Percentiles rank a stretch among this genome's conserved stretches.
phyloP scores from a whole-genome alignment of 208 protist genomes.

The Porcisia hertigi region DNA sequence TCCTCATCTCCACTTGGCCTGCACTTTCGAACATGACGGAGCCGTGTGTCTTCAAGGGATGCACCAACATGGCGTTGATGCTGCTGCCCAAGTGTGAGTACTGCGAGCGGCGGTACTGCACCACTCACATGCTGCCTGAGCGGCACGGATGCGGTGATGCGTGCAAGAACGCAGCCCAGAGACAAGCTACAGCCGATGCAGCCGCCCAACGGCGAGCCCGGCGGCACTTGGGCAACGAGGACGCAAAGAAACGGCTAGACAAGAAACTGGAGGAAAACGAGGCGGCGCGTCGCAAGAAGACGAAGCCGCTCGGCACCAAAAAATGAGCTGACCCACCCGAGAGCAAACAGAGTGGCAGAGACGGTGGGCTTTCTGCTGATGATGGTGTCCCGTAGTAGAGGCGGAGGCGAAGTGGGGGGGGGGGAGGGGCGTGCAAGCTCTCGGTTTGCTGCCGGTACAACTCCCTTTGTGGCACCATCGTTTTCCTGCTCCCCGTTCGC shows the following conservation, averaged over 20 bases:
- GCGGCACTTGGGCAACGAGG: slow-evolving; percentile 72
- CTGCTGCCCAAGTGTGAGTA: slow-evolving; percentile 68
- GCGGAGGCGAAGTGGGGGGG: too few relatives aligned
- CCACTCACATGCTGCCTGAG: slow-evolving; percentile 77
- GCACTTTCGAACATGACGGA: slow-evolving; percentile 34
- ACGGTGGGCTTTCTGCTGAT: neutral
- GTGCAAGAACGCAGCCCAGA: slow-evolving; percentile 58
- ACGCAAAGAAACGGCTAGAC: slow-evolving; percentile 64
- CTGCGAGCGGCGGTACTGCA: slow-evolving; percentile 73
- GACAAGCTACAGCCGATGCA: slow-evolving; percentile 63
- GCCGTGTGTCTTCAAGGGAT: slow-evolving; percentile 33
- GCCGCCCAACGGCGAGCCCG: slow-evolving; percentile 49
- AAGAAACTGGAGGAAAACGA: slow-evolving; percentile 56
- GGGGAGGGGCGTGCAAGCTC: neutral
- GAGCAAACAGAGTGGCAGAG: neutral
- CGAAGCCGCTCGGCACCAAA: neutral
- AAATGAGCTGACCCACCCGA: slow-evolving; percentile 10
- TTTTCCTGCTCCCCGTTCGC: neutral
- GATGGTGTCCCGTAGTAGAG: neutral
- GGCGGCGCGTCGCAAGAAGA: slow-evolving; percentile 63
- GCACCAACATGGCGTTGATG: slow-evolving; percentile 46
- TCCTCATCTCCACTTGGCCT: slow-evolving; percentile 1
- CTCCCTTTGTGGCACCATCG: neutral
- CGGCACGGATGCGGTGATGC: slow-evolving; percentile 84
- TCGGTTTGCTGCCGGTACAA: neutral